Base-by-base conservation (phyloP, 2,329 filamentous ascomycete species). In the Emergomyces africanus region DNA sequence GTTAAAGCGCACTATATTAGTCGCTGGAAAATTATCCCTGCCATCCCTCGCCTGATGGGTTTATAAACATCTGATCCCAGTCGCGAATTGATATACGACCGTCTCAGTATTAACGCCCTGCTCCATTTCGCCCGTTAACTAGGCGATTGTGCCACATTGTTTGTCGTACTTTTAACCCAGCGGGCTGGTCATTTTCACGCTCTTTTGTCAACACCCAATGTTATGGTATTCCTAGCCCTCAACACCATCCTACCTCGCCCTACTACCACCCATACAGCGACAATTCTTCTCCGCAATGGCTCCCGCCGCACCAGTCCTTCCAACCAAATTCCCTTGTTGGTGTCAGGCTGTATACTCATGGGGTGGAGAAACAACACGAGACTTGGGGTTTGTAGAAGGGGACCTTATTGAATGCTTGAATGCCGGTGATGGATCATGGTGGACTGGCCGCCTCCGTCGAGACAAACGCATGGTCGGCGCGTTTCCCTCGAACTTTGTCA, bases 371-470 rank as follows among this genome's bases (percentile, higher is more conserved):
- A 92, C 88, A 28, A 95, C 95, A 78, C 85, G 88, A 72, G 94
- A 99, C 71, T 81, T 99, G 60, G 94, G 94, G 18, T 99, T 99
- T 74, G 88, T 99, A 66, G 94, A 99, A 74, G 94, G 94, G 64
- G 94, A 99, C 74, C 76, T 99, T 65, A 99, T 99, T 72, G 94
- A 99, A 82, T 96, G 92, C 70, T 80, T 99, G 57, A 99, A 99
- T 72, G 94, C 94, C 23, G 94, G 94, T 63, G 94, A 99, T 75
- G 94, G 94, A 57, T 91, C 89, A 53, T 99, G 94, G 94, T 99
- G 94, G 94, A 96, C 91, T 75, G 94, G 94, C 54, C 84, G 92
- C 63, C 76, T 99, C 70, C 89, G 86, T 70, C 84, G 94, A 66
- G 94, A 99, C 75, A 87, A 88, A 72, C 85, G 91, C 69, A 90